These are phyloP conservation scores for Pythium aristosporum DNA, from an alignment of 352 stramenopile species.

Conservation along the genomic window DNA sequence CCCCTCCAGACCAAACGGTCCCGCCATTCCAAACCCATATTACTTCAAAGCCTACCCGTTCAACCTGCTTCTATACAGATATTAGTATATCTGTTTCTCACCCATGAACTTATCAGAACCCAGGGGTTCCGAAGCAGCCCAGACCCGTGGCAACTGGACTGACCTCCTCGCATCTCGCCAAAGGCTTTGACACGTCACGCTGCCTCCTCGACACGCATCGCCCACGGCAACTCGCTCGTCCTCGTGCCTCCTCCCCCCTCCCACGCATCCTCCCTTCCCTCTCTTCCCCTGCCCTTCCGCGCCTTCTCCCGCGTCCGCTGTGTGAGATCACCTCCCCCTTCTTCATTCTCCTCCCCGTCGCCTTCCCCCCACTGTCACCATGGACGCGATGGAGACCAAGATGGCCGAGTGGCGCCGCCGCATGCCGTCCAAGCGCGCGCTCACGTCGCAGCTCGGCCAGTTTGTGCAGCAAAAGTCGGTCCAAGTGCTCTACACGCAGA, in stretches of 20 bases:
- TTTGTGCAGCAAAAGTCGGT: conserved; percentile 83
- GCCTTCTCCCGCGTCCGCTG: background rate
- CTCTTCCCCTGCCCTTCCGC: background rate
- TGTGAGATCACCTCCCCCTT: background rate
- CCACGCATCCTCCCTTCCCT: no score
- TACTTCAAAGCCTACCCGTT: background rate
- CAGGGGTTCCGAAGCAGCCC: no score
- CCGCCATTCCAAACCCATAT: background rate
- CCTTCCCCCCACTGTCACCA: conserved; percentile 8
- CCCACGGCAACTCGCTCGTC: background rate
- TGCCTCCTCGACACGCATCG: background rate
- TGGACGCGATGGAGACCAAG: conserved; percentile 66
- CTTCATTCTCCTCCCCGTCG: background rate
- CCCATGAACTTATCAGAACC: background rate
- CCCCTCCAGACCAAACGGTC: conserved; percentile 1
- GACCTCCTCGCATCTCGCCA: conserved; percentile 5
- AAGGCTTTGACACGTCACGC: conserved; percentile 10
- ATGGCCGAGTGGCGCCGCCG: conserved; percentile 62
- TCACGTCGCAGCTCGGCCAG: conserved; percentile 61
- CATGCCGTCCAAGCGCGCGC: conserved; percentile 72
- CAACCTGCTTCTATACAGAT: background rate
- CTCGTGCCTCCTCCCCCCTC: background rate
- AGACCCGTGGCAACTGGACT: conserved; percentile 14
- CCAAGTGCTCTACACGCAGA: conserved; percentile 70
- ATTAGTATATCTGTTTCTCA: background rate